phyloP scores from a whole-genome alignment of 2,329 filamentous ascomycete species.

The Trichoderma pleuroti region DNA sequence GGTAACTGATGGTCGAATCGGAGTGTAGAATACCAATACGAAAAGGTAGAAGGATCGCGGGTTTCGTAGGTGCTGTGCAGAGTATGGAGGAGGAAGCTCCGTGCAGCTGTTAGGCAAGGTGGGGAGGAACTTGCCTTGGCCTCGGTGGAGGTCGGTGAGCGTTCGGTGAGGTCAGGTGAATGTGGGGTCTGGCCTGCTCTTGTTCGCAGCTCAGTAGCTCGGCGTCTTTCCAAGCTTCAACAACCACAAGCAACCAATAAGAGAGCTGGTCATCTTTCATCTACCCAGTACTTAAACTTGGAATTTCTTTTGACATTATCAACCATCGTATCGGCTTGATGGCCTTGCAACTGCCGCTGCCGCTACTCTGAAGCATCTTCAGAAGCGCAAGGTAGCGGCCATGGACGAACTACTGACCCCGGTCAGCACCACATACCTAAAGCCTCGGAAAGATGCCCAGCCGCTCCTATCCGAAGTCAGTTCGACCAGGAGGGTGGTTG shows the following conservation, averaged over 20 bases:
- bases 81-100: background rate
- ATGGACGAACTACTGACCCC: slow-evolving; percentile 58
- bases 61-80: background rate
- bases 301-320: background rate
- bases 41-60: background rate
- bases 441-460: slow-evolving; percentile 33
- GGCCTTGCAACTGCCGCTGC: background rate
- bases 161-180: slow-evolving; percentile 35
- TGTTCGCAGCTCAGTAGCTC: background rate
- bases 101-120: slow-evolving; percentile 3
- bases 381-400: background rate
- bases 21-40: background rate
- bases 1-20: background rate
- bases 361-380: background rate
- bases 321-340: background rate
- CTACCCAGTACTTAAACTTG: background rate
- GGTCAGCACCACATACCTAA: slow-evolving; percentile 50
- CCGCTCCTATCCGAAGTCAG: slow-evolving; percentile 39
- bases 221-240: background rate
- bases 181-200: slow-evolving; percentile 28
- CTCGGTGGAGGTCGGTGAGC: slow-evolving; percentile 23
- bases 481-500: slow-evolving; percentile 18
- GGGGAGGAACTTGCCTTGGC: background rate
- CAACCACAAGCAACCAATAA: background rate
- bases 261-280: background rate